Percentiles rank a stretch among this genome's conserved stretches.
phyloP scores from a whole-genome alignment of 257 asterid species.

The Solanum dulcamara region DNA sequence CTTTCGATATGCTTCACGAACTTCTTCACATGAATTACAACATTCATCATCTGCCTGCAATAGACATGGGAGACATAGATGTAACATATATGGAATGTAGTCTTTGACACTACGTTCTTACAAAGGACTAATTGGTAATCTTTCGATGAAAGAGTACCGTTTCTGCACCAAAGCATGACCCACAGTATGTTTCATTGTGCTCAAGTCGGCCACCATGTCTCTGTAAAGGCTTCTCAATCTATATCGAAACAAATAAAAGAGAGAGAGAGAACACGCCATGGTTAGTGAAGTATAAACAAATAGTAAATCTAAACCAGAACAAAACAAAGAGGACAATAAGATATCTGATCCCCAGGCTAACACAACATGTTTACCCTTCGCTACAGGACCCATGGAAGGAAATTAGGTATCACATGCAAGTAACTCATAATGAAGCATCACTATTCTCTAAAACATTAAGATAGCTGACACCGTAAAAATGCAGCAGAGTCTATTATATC shows the following conservation, averaged over 20 bases:
- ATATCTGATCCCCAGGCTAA: neutral
- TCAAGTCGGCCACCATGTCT: slow-evolving; percentile 97
- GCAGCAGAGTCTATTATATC: neutral
- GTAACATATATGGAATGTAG: neutral
- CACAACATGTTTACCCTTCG: neutral
- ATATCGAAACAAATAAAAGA: slow-evolving; percentile 12
- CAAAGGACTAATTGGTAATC: neutral
- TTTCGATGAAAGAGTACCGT: slow-evolving; percentile 31
- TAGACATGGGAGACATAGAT: neutral
- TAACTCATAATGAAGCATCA: neutral
- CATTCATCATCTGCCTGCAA: slow-evolving; percentile 84
- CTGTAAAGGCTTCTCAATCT: slow-evolving; percentile 97
- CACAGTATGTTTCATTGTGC: slow-evolving; percentile 89
- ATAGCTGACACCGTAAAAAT: neutral
- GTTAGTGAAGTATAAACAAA: neutral
- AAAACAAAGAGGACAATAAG: neutral
- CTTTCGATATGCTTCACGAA: slow-evolving; percentile 91
- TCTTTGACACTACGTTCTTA: neutral
- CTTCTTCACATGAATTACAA: slow-evolving; percentile 98
- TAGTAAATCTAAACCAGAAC: neutral
- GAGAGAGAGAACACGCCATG: neutral
- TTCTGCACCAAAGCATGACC: slow-evolving; percentile 98
- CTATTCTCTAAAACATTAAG: neutral
- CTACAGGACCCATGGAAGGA: neutral
- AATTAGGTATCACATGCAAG: neutral